phyloP scores from a whole-genome alignment of 805 yeast species.

The Babjeviella inositovora region DNA sequence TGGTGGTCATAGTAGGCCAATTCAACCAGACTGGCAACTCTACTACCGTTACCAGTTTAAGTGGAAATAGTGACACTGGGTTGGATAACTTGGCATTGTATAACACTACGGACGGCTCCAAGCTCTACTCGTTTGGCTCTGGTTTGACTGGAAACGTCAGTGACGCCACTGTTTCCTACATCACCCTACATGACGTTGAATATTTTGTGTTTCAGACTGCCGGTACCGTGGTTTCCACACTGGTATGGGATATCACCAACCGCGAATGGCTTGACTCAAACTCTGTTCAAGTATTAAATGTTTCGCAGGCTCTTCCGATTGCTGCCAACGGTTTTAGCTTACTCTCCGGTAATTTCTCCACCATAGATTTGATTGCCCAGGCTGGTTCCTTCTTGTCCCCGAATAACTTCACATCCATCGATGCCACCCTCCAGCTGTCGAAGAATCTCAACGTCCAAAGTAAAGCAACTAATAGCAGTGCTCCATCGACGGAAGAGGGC shows the following conservation, averaged over 20 bases:
- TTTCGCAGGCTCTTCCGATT: slow-evolving; percentile 8
- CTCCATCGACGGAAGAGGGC: too few species aligned
- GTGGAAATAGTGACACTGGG: slow-evolving; percentile 11
- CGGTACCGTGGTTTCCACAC: slow-evolving; percentile 6
- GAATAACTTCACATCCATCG: too few species aligned
- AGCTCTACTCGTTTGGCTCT: slow-evolving; percentile 27
- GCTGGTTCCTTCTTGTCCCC: too few species aligned
- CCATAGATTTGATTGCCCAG: too few species aligned
- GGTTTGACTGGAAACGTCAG: slow-evolving; percentile 4
- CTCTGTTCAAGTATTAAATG: slow-evolving; percentile 11
- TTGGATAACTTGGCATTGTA: slow-evolving; percentile 18
- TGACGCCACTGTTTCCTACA: slow-evolving; percentile 9
- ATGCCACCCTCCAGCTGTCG: too few species aligned
- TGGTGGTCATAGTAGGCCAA: slow-evolving; percentile 28
- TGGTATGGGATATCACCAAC: slow-evolving; percentile 24
- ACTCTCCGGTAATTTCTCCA: slow-evolving; percentile 10
- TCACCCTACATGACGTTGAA: slow-evolving; percentile 19
- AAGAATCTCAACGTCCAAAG: too few species aligned
- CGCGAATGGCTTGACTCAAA: slow-evolving; percentile 15
- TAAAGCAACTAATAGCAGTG: too few species aligned
- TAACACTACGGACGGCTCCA: slow-evolving; percentile 16
- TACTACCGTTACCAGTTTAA: slow-evolving; percentile 11
- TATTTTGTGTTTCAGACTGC: slow-evolving; percentile 20
- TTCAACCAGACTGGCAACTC: slow-evolving; percentile 18
- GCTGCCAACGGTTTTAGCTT: slow-evolving; percentile 6